phyloP scores from a whole-genome alignment of 2,329 filamentous ascomycete genomes.

The Aspergillus hiratsukae region DNA sequence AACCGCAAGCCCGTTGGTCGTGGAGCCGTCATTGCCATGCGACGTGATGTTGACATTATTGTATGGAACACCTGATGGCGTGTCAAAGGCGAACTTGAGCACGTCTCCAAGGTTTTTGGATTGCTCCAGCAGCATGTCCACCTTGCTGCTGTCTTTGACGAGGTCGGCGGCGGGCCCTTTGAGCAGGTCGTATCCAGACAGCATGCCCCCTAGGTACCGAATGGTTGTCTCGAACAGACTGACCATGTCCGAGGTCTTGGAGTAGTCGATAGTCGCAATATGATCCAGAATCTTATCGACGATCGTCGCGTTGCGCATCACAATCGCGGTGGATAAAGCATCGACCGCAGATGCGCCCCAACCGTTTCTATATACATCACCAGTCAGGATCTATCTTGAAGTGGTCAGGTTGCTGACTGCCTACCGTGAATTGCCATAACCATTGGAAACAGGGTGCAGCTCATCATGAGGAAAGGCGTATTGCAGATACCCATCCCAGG shows the following conservation, averaged over 20 bases:
- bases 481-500: conserved; percentile 69
- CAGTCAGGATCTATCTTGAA: neutral
- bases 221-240: conserved; percentile 90
- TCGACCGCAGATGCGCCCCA: conserved; percentile 85
- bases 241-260: conserved; percentile 55
- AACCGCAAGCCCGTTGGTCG: conserved; percentile 68
- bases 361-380: conserved; percentile 56
- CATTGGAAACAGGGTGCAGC: conserved; percentile 63
- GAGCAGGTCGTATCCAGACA: conserved; percentile 67
- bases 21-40: conserved; percentile 46
- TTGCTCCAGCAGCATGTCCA: conserved; percentile 62
- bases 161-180: conserved; percentile 59
- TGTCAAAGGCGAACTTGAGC: conserved; percentile 74
- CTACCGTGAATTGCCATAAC: conserved; percentile 65
- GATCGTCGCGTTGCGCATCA: conserved; percentile 67
- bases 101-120: conserved; percentile 65
- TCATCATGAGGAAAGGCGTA: conserved; percentile 77
- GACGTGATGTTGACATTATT: conserved; percentile 62
- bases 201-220: conserved; percentile 74
- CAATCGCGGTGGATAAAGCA: conserved; percentile 70
- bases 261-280: conserved; percentile 68
- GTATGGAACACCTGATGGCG: conserved; percentile 67
- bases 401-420: neutral
- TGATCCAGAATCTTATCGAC: conserved; percentile 68
- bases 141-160: conserved; percentile 43